Conservation (phyloP, 805 yeast species). For the Brettanomyces naardenensis region DNA sequence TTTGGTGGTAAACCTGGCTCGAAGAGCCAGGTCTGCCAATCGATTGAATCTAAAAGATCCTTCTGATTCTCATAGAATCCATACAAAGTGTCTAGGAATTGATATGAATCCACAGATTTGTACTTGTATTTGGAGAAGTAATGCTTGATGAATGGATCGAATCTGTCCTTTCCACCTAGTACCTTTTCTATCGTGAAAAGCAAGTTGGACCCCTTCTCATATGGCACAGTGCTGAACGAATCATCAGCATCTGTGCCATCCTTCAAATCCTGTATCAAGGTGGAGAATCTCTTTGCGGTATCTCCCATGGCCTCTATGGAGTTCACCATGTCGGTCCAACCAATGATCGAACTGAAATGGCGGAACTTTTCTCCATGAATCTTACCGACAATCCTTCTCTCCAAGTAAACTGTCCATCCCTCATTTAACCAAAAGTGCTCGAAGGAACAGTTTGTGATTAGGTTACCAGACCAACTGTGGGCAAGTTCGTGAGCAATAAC, state of each 20-base stretch:
- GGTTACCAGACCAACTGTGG: slow-evolving; percentile 88
- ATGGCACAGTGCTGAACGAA: slow-evolving; percentile 80
- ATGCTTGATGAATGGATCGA: slow-evolving; percentile 73
- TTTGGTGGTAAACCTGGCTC: slow-evolving; percentile 85
- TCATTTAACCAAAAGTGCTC: slow-evolving; percentile 93
- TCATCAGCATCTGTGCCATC: slow-evolving; percentile 80
- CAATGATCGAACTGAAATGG: slow-evolving; percentile 77
- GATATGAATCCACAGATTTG: slow-evolving; percentile 70
- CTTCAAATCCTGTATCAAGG: slow-evolving; percentile 64
- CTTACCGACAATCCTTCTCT: slow-evolving; percentile 70
- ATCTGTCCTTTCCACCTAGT: slow-evolving; percentile 65
- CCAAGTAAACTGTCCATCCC: slow-evolving; percentile 93
- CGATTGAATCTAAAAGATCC: slow-evolving; percentile 54
- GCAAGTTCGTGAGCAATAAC: slow-evolving; percentile 92
- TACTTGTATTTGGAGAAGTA: slow-evolving; percentile 67
- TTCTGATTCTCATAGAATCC: slow-evolving; percentile 43
- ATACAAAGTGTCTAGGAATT: slow-evolving; percentile 69
- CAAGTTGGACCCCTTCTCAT: slow-evolving; percentile 83
- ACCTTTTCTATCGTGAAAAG: slow-evolving; percentile 64
- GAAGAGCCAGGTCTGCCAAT: slow-evolving; percentile 82
- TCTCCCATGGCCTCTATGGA: slow-evolving; percentile 60
- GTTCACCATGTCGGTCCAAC: slow-evolving; percentile 76
- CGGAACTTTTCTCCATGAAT: slow-evolving; percentile 74
- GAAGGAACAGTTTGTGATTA: slow-evolving; percentile 88
- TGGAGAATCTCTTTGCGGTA: slow-evolving; percentile 41